phyloP scores from a whole-genome alignment of 192 early-diverging fungal species.

The Coemansia sp. region DNA sequence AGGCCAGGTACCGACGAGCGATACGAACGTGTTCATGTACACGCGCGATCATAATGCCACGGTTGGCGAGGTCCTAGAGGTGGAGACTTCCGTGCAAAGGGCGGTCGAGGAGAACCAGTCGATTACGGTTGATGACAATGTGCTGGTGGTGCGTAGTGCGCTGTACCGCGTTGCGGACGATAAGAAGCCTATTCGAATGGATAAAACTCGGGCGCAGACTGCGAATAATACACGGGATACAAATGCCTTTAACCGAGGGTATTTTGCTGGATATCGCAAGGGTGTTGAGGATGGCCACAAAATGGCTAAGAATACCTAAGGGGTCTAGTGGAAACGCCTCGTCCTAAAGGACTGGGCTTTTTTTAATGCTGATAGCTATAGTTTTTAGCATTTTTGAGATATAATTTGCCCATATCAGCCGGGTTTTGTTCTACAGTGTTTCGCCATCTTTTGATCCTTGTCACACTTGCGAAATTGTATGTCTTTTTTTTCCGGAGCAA shows the following conservation, averaged over 20 bases:
- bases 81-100: slow-evolving; percentile 4
- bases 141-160: slow-evolving; percentile 7
- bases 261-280: slow-evolving; percentile 33
- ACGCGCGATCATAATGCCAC: slow-evolving; percentile 12
- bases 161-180: slow-evolving; percentile 3
- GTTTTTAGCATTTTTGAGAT: background rate
- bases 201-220: too few relatives aligned
- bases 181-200: background rate
- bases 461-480: background rate
- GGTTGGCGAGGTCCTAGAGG: slow-evolving; percentile 16
- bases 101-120: background rate
- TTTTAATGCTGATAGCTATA: background rate
- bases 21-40: slow-evolving; percentile 9
- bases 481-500: background rate
- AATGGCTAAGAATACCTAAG: background rate
- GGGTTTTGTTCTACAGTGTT: background rate
- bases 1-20: slow-evolving; percentile 18
- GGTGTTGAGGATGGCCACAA: slow-evolving; percentile 15
- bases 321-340: background rate
- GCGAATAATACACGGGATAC: background rate
- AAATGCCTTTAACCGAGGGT: slow-evolving; percentile 29
- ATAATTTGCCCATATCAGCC: background rate
- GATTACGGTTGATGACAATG: background rate
- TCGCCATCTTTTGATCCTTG: background rate
- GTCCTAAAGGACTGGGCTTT: background rate